Base-by-base conservation (phyloP, 2,329 filamentous ascomycete genomes). In the Penicillium sp. region DNA sequence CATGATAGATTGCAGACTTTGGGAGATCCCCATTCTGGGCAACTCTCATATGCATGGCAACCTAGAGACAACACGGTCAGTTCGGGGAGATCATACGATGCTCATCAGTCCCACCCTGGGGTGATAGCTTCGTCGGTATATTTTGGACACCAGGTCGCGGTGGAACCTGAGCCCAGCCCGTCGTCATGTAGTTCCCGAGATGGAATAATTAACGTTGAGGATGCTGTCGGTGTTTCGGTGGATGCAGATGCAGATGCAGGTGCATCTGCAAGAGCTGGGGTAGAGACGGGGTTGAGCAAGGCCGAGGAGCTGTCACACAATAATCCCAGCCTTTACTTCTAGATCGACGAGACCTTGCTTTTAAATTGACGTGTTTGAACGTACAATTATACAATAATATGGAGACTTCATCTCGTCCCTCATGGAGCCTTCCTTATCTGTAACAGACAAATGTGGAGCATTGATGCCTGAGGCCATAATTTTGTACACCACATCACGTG, bases 321-420 rank as follows among this genome's bases (percentile, higher is more conserved):
- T 3, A 51, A 53, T 19, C 51, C 56, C 24, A 55, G 42, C 26
- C 49, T 60, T 44, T 60, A 60, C 21, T 60, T 60, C 43, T 60
- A 24, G 7, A 24, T 24, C 4, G 22, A 24, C 56, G 26, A 54
- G 42, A 29, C 49, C 59, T 44, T 60, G 59, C 19, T 60, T 60
- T 45, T 59, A n/a, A 52, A 48, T 41, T 9, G 37, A 51, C 17
- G 13, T 49, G n/a, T 29, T 41, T 41, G n/a, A 13, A 19, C 12
- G 9, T 17, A 37, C 3, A 28, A 28, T 28, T 2, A 12, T 3
- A n/a, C 22, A 29, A 6, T 19, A 9, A 19, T 17, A 22, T 31
- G 7, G 8, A 24, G 24, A 10, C 15, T 7, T 26, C 31, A 15
- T 5, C 17, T 28, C 32, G 22, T 43, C 24, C 41, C 31, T 24